These are phyloP conservation scores for Haberlea rhodopensis DNA, from an alignment of 257 asterid genomes.

Conservation along the genomic window DNA sequence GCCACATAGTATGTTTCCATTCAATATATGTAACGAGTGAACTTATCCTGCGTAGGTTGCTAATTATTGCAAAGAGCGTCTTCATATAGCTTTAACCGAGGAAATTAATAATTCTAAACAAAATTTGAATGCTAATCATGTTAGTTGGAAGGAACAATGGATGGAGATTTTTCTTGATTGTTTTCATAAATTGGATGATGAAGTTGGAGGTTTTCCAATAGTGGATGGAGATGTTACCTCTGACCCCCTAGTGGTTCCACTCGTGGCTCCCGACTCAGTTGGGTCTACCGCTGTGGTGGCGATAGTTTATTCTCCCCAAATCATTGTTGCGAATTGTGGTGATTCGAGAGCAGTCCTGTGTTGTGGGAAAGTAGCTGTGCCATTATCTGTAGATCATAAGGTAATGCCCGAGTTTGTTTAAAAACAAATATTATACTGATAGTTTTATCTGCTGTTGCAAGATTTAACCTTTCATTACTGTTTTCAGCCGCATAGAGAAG, in stretches of 20 bases:
- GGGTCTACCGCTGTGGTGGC: constrained; percentile 94
- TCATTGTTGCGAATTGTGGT: constrained; percentile 88
- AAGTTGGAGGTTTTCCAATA: constrained; percentile 57
- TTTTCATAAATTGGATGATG: constrained; percentile 70
- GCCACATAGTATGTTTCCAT: background rate
- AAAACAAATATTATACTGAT: background rate
- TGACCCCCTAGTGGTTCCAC: constrained; percentile 21
- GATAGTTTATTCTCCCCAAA: constrained; percentile 57
- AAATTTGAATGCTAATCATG: constrained; percentile 25
- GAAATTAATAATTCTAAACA: constrained; percentile 49
- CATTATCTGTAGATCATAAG: constrained; percentile 75
- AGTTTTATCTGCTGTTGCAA: background rate
- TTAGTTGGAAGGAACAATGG: constrained; percentile 60
- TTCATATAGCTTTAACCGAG: constrained; percentile 65
- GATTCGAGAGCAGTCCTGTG: constrained; percentile 85
- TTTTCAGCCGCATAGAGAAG: constrained; percentile 68
- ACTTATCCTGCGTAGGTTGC: constrained; percentile 56
- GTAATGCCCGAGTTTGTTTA: constrained; percentile 35
- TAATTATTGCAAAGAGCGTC: constrained; percentile 61
- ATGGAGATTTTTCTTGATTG: constrained; percentile 52
- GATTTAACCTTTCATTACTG: background rate
- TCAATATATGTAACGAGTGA: background rate
- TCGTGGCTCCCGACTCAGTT: constrained; percentile 77
- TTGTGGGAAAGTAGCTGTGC: constrained; percentile 67
- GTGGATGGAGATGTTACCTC: constrained; percentile 24